Evolutionary conservation across 495 filamentous ascomycete genomes (phyloP).

Genomic region (Penicillium coffeae): DNA sequence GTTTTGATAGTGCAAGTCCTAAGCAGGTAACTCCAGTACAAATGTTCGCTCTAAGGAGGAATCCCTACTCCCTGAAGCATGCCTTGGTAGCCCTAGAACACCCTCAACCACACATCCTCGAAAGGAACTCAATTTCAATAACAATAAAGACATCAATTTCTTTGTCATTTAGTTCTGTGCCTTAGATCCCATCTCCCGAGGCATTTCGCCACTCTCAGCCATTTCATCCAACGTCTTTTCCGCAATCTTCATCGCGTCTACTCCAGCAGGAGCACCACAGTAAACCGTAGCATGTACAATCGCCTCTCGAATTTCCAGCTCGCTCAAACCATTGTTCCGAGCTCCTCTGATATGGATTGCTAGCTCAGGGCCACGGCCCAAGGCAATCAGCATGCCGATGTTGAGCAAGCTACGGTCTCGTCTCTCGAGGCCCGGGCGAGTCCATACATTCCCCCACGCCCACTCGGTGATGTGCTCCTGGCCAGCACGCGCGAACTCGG

Average conservation of each 20-base stretch:
- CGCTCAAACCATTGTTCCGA: slow-evolving; percentile 43
- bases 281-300: slow-evolving; percentile 46
- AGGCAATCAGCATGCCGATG: slow-evolving; percentile 48
- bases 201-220: slow-evolving; percentile 14
- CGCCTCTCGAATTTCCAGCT: slow-evolving; percentile 51
- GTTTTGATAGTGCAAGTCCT: too few relatives aligned
- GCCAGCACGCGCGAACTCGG: slow-evolving; percentile 32
- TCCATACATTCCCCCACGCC: slow-evolving; percentile 49
- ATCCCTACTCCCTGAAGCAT: too few relatives aligned
- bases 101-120: too few relatives aligned
- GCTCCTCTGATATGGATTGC: slow-evolving; percentile 48
- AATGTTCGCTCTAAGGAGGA: too few relatives aligned
- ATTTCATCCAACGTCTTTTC: slow-evolving; percentile 15
- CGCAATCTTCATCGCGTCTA: slow-evolving; percentile 24
- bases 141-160: too few relatives aligned
- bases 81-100: too few relatives aligned
- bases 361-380: slow-evolving; percentile 43
- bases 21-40: too few relatives aligned
- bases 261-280: slow-evolving; percentile 40
- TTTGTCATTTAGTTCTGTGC: not conserved
- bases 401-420: slow-evolving; percentile 48
- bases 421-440: slow-evolving; percentile 43
- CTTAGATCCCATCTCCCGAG: slow-evolving; percentile 6
- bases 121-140: too few relatives aligned
- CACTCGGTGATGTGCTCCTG: slow-evolving; percentile 44